Conservation (phyloP, 2,329 filamentous ascomycete species). For the Clonostachys rosea region DNA sequence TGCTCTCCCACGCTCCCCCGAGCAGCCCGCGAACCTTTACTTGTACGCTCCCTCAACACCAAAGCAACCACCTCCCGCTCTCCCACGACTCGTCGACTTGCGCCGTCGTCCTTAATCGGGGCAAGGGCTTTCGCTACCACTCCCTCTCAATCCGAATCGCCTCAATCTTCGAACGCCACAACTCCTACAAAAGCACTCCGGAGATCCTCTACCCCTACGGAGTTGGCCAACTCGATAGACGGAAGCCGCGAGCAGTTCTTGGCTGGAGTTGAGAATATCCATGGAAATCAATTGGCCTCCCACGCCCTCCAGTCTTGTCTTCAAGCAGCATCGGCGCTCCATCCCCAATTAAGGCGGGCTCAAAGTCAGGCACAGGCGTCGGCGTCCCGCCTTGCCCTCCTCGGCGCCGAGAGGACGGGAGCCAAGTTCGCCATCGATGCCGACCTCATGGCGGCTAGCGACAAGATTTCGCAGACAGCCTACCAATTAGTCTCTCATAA, state of each 20-base stretch:
- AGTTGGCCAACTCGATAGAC: constrained; percentile 33
- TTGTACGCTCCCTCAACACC: constrained; percentile 9
- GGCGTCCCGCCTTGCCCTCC: constrained; percentile 48
- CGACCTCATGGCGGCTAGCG: constrained; percentile 36
- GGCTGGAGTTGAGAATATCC: constrained; percentile 33
- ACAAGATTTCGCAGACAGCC: constrained; percentile 54
- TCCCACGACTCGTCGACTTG: too few relatives aligned
- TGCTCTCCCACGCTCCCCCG: constrained; percentile 29
- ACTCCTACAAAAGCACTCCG: too few relatives aligned
- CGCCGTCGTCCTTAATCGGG: too few relatives aligned
- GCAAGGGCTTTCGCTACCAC: too few relatives aligned
- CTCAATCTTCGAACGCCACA: too few relatives aligned
- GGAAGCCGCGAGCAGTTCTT: constrained; percentile 37
- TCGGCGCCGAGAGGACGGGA: constrained; percentile 28
- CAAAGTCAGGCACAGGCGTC: constrained; percentile 36
- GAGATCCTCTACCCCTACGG: constrained; percentile 20
- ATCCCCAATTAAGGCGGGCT: constrained; percentile 30
- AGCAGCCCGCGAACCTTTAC: background rate
- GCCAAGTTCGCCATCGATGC: constrained; percentile 19
- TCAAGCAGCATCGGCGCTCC: constrained; percentile 35
- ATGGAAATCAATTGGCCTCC: constrained; percentile 33
- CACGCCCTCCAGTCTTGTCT: constrained; percentile 39
- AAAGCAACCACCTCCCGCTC: too few relatives aligned
- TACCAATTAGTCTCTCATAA: constrained; percentile 69
- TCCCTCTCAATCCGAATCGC: too few relatives aligned